Base-by-base conservation (phyloP, 2,329 filamentous ascomycete genomes). In the Hypoxylon sp. region DNA sequence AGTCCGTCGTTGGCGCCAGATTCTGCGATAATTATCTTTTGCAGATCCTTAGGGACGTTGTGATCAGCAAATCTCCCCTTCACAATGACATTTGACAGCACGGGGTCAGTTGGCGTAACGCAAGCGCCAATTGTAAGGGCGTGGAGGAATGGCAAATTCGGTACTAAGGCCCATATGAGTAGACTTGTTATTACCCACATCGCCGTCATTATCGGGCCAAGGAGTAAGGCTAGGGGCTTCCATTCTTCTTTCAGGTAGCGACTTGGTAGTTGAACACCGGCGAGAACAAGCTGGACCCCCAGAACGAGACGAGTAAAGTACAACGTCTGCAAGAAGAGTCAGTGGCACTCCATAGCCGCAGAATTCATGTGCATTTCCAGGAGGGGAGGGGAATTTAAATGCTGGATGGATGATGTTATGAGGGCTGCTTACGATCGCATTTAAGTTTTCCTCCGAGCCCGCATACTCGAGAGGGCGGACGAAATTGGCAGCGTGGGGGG, bases 31-130 rank as follows among this genome's bases (percentile, higher is more conserved):
- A 94, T 92, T 73, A 94, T 93, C 71, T 91, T 90, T 82, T 97
- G 94, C 54, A 98, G 82, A 30, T 91, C 88, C 64, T 90, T 90
- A 0, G 95, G 94, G 17, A 97, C 91, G 77, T 97, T 96, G 75
- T 94, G 91, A 76, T 97, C 94, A 0, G 95, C 95, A 77, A 97
- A 98, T 74, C 93, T 95, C 33, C 94, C 94, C 82, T 97, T 97
- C 50, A 97, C 93, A 64, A 97, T 97, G 2, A 92, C 92, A 71
- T 96, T 95, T 14, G 92, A 95, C 40, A 97, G 80, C 1, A 97
- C 90, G 0, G 95, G 95, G 75, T 98, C 95, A 0, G 95, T 97
- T 0, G 94, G 95, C 2, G 95, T 96, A n/a, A 98, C 90, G 76
- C 94, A 97, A 0, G 94, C 92, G 0, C 90, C 94, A 10, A 97